Evolutionary conservation across 441 rosid species (phyloP).

Genomic region (Populus hybrid): DNA sequence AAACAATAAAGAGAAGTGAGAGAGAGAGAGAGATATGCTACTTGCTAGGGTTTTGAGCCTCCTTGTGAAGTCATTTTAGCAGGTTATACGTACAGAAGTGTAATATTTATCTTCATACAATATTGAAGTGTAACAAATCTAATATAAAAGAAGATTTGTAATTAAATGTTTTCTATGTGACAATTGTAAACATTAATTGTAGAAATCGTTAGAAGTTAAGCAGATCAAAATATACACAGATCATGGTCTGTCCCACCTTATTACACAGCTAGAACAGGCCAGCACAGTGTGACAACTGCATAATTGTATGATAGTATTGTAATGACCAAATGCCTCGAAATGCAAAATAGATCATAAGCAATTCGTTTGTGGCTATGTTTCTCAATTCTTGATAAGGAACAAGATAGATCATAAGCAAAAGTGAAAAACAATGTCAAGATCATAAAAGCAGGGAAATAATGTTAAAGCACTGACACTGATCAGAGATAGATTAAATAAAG

Average conservation of each 20-base stretch:
- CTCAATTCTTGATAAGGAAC: not conserved
- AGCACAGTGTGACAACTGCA: not conserved
- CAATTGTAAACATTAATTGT: not conserved
- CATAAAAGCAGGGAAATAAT: not conserved
- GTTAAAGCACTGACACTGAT: not conserved
- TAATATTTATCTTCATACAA: no score
- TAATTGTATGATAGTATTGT: not conserved
- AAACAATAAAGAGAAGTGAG: not conserved
- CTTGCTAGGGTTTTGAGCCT: slow-evolving; percentile 27
- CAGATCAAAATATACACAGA: not conserved
- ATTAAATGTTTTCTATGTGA: not conserved
- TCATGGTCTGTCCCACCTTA: not conserved
- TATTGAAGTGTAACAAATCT: not conserved
- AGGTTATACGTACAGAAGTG: not conserved
- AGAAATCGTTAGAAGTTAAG: not conserved
- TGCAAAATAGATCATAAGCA: not conserved
- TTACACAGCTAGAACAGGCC: not conserved
- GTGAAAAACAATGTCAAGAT: not conserved
- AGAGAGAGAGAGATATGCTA: not conserved
- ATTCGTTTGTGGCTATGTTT: not conserved
- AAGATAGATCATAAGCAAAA: not conserved
- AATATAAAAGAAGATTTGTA: not conserved
- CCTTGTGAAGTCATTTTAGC: not conserved
- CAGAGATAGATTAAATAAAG: not conserved
- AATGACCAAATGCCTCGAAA: not conserved